Evolutionary conservation across 2,329 filamentous ascomycete species (phyloP), one percentile per base, ranked within the genome.

Genomic region (Cladophialophora yegresii): DNA sequence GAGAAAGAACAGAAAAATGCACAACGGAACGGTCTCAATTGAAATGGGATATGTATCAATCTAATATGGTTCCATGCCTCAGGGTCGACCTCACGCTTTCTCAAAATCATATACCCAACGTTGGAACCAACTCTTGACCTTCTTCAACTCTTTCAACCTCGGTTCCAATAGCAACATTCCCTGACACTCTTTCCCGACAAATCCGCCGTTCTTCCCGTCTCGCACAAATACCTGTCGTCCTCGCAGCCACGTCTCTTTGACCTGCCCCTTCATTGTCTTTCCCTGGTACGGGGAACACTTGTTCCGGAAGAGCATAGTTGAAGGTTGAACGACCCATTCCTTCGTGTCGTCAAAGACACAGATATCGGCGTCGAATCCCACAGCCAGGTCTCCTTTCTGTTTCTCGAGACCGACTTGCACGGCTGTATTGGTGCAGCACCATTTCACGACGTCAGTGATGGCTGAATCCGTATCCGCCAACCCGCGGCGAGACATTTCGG

Each of bases 251-350:
- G 93, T 96, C 82, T 96, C 91, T 64, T 80, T 82, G 10, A 96
- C 92, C 64, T 92, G 85, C 0, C 93, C 93, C 54, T 83, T 84
- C 72, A 97, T 88, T 33, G 81, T 83, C 76, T 89, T 89, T 22
- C 91, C 91, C 75, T 96, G 89, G 83, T 96, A 97, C 0, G 93
- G 92, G 62, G 89, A 92, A 81, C 92, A 93, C 73, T 92, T 91
- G 77, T 97, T 96, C 77, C 92, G 88, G 85, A 96, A 99, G 70
- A 95, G 84, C 92, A 99, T 96, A 56, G 92, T 91, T 66, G 85
- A 87, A 20, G 84, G 82, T 63, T 85, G 79, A 58, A 96, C 87
- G 26, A 87, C 84, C 84, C 93, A 99, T 70, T 85, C 84, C 23
- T 86, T 87, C n/a, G 83, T 79, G 68, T 96, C 92, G 74, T 98